Base-by-base conservation (phyloP, 2,329 filamentous ascomycete genomes). In the Penicillium sp. region DNA sequence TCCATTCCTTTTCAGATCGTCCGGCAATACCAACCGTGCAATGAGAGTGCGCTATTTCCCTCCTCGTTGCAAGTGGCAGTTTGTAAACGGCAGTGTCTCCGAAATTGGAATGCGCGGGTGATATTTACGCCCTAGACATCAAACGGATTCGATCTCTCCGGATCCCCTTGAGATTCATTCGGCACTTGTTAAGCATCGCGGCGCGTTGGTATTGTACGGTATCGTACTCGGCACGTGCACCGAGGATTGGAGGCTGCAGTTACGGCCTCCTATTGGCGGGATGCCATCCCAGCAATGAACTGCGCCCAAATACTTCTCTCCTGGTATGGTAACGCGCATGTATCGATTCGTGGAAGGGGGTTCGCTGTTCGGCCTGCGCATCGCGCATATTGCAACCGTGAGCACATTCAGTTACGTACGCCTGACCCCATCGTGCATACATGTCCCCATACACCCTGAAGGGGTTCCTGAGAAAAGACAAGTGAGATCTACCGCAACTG, bases 251-350 rank as follows among this genome's bases (percentile, higher is more conserved):
- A 23, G 7, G 7, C 42, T 10, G 10, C 6, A 45, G 23, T 1
- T 2, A 4, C 23, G 24, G 1, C 1, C 24, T 47, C 1, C 57
- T 23, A 63, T 53, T 63, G 60, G 61, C 52, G 61, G 61, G 51
- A 51, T 41, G 13, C 8, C 21, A 15, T 48, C 21, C 61, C 58
- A 59, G 54, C 60, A 64, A 64, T 61, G 26, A 52, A 34, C 16
- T 13, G 24, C 26, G 23, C 16, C n/a, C 12, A 21, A 29, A 16
- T 4, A 6, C 15, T 2, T 3, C 9, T 7, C 18, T 1, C 29
- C 18, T 21, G 9, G 45, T 54, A 51, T 49, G 41, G 56, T 59
- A n/a, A 54, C 13, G 39, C 9, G 6, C 34, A 15, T 42, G 50
- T 53, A 50, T 34, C 16, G 9, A 4, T 23, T 23, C 9, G 10